Evolutionary conservation across 331 rosid species (phyloP), one percentile per base, ranked within the genome.

Genomic region (Prunus yedoensis): DNA sequence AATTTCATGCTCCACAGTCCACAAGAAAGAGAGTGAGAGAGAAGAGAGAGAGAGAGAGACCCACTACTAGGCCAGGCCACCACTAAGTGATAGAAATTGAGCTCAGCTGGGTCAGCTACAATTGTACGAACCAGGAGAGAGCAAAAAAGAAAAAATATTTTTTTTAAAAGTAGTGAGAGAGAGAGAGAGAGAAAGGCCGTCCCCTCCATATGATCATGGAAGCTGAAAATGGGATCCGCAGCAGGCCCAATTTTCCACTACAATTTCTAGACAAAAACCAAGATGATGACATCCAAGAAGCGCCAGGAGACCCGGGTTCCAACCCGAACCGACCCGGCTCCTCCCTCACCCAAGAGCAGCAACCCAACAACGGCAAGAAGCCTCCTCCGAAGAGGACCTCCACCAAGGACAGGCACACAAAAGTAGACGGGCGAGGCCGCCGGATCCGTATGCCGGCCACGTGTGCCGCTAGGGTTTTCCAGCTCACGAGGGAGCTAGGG

Each of bases 401-500:
- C 14, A 84, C 97, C 1, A 95, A 95, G 57, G 99, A 95, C 81
- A 76, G 99, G 18, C 99, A 95, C 87, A 95, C 99, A 0, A 95
- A 95, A 38, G 99, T 95, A 0, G 99, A 95, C 25, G 99, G 99
- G 10, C 91, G 99, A 0, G 99, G 99, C 28, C 99, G 99, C 66
- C 91, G 99, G 88, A 95, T 95, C 88, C 96, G 99, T 13, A 95
- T 95, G 99, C 99, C 99, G 0, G 98, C 97, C 0, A 91, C 96
- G 8, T 95, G 99, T 16, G 99, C 99, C 0, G 98, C 99, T 30
- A 83, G 99, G 80, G 99, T 95, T 62, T 95, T 95, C 54, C 99
- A 95, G 83, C 88, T 95, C 3, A 95, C 99, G 7, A 61, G 91
- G 74, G 99, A 95, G 75, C 87, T 95, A 0, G 99, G 99, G 28